phyloP scores from a whole-genome alignment of 2,329 filamentous ascomycete genomes.

The Clonostachys chloroleuca region DNA sequence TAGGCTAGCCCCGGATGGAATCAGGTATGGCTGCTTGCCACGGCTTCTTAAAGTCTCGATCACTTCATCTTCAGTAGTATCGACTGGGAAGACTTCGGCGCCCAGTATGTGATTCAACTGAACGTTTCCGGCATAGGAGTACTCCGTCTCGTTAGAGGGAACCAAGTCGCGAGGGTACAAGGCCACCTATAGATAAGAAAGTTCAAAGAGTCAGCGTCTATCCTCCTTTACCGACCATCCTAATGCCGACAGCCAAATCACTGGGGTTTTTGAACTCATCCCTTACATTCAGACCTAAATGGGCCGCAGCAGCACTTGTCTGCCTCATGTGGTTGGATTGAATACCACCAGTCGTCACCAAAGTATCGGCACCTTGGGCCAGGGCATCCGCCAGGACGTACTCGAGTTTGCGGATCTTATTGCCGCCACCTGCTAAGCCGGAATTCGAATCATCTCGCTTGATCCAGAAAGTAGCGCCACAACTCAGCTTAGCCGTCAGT shows the following conservation, averaged over 20 bases:
- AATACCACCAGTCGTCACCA: constrained; percentile 25
- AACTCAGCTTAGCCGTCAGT: neutral
- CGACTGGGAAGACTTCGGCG: constrained; percentile 6
- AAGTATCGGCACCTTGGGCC: constrained; percentile 14
- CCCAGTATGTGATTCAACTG: constrained; percentile 11
- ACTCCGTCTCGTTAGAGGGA: constrained; percentile 1
- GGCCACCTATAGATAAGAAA: constrained; percentile 1
- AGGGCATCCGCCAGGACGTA: constrained; percentile 25
- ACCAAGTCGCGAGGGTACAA: constrained; percentile 2
- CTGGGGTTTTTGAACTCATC: constrained; percentile 4
- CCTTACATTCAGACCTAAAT: constrained; percentile 14
- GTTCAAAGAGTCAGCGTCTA: neutral
- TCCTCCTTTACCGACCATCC: neutral
- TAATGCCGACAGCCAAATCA: neutral
- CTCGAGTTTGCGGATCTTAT: constrained; percentile 29
- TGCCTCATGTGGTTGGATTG: constrained; percentile 29
- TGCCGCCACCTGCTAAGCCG: constrained; percentile 25
- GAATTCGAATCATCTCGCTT: constrained; percentile 14
- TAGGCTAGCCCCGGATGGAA: constrained; percentile 59
- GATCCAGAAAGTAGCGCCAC: constrained; percentile 2
- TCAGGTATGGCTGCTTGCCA: constrained; percentile 58
- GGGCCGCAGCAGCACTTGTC: constrained; percentile 22
- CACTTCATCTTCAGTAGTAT: neutral
- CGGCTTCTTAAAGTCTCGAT: constrained; percentile 9
- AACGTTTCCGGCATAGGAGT: constrained; percentile 8